Base-by-base conservation (phyloP, 2,329 filamentous ascomycete genomes). In the Keithomyces neogunnii region DNA sequence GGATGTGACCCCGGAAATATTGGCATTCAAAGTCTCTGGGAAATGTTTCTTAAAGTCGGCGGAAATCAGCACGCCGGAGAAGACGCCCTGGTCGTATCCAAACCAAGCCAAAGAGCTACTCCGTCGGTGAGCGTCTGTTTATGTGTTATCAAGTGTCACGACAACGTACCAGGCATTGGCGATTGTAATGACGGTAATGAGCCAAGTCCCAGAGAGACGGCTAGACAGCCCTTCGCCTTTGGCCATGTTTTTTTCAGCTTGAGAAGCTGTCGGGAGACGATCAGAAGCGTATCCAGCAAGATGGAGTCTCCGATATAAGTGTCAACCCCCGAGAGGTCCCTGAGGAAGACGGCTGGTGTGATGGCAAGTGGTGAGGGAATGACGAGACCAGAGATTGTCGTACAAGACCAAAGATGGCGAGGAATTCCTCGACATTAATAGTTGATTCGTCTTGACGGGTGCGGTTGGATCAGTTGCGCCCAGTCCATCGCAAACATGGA, bases 1-100 rank as follows among this genome's bases (percentile, higher is more conserved):
- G 69, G 45, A 70, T 65, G 66, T 69, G 46, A 73, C 72, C 5
- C 72, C 72, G 0, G 70, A 73, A 33, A 73, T 67, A 49, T 66
- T 69, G 7, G 70, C 62, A 32, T 72, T 52, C 11, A 56, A 56
- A 1, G 66, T 68, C 50, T 69, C 55, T 2, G 69, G 70, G 49
- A 73, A 73, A 19, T 59, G 55, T 9, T 59, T 52, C 46, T 68
- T 63, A 53, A 73, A 73, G 54, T 72, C 65, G 5, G 59, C 56
- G 13, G 70, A 71, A 11, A 73, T 67, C 2, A 73, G 60, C 3
- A 71, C 70, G 5, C 70, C 70, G 0, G 69, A 69, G 49, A 72
- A 72, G 6, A 73, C 69, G 2, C 69, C 70, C 62, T 73, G 59
- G 33, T 59, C 62, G 46, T 67, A 67, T 6, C 64, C 64, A 50